Conservation (phyloP, 2,329 filamentous ascomycete genomes). For the Pseudopithomyces maydicus region DNA sequence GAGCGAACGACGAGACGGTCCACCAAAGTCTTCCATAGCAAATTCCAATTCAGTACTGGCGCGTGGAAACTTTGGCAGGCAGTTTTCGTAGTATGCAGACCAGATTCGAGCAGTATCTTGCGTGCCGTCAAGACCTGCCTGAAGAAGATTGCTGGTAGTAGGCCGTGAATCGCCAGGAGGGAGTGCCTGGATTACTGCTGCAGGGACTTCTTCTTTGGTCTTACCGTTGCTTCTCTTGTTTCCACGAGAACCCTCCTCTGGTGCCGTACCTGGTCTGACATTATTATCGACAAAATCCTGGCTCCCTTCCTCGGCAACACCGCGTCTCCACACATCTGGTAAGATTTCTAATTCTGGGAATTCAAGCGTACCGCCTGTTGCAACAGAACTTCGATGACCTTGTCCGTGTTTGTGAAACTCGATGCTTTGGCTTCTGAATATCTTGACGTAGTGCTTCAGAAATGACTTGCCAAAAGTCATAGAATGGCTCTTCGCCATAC, state of each 20-base stretch:
- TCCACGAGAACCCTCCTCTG: slow-evolving; percentile 7
- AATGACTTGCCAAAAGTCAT: slow-evolving; percentile 49
- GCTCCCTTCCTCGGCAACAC: slow-evolving; percentile 12
- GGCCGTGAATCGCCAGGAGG: slow-evolving; percentile 10
- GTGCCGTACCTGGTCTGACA: not conserved
- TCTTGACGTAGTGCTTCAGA: slow-evolving; percentile 50
- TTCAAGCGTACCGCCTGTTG: slow-evolving; percentile 49
- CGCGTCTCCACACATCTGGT: slow-evolving; percentile 40
- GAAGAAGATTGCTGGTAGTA: slow-evolving; percentile 13
- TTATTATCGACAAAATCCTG: not conserved
- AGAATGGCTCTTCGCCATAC: slow-evolving; percentile 65
- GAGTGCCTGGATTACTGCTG: slow-evolving; percentile 33
- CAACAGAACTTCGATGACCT: slow-evolving; percentile 52
- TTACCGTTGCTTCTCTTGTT: slow-evolving; percentile 16
- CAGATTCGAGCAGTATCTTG: slow-evolving; percentile 35
- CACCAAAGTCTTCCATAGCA: slow-evolving; percentile 21
- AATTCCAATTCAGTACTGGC: slow-evolving; percentile 24
- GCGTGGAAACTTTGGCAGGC: slow-evolving; percentile 32
- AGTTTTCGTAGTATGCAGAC: slow-evolving; percentile 44
- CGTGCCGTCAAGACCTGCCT: not conserved
- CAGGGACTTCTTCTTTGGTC: slow-evolving; percentile 24
- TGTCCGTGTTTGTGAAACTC: slow-evolving; percentile 47
- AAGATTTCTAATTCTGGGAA: slow-evolving; percentile 56
- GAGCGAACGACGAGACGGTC: slow-evolving; percentile 20
- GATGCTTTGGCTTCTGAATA: slow-evolving; percentile 48